phyloP scores from a whole-genome alignment of 441 rosid genomes.

The Pelargonium australe region DNA sequence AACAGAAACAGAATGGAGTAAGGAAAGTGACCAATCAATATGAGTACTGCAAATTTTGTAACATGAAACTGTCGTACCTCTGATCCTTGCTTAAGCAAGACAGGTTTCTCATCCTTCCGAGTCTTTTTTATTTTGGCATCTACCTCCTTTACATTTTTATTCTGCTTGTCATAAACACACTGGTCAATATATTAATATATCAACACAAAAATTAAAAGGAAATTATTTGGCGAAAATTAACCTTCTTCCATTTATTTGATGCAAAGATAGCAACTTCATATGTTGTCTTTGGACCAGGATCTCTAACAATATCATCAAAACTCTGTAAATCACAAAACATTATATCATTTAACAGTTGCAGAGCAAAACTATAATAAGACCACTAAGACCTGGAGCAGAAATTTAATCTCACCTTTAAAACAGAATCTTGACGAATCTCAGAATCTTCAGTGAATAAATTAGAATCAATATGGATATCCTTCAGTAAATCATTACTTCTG shows the following conservation, averaged over 20 bases:
- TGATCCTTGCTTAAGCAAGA: slow-evolving; percentile 25
- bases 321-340: slow-evolving; percentile 36
- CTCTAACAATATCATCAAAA: slow-evolving; percentile 38
- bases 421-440: slow-evolving; percentile 30
- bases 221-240: slow-evolving; percentile 18
- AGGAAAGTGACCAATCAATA: slow-evolving; percentile 10
- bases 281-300: slow-evolving; percentile 58
- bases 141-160: slow-evolving; percentile 33
- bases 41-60: neutral
- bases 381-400: slow-evolving; percentile 9
- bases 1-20: neutral
- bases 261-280: slow-evolving; percentile 70
- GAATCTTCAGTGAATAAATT: slow-evolving; percentile 33
- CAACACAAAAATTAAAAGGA: neutral
- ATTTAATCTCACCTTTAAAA: slow-evolving; percentile 36
- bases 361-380: slow-evolving; percentile 15
- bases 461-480: slow-evolving; percentile 26
- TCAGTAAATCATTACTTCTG: slow-evolving; percentile 28
- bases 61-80: slow-evolving; percentile 34
- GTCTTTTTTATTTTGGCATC: slow-evolving; percentile 29
- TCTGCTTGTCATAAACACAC: slow-evolving; percentile 34
- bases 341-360: slow-evolving; percentile 1
- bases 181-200: slow-evolving; percentile 12
- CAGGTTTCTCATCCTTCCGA: slow-evolving; percentile 25
- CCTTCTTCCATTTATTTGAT: slow-evolving; percentile 77